These are phyloP conservation scores for Sutorius australiensis DNA, from an alignment of 768 basidiomycete species.

Conservation along the genomic window DNA sequence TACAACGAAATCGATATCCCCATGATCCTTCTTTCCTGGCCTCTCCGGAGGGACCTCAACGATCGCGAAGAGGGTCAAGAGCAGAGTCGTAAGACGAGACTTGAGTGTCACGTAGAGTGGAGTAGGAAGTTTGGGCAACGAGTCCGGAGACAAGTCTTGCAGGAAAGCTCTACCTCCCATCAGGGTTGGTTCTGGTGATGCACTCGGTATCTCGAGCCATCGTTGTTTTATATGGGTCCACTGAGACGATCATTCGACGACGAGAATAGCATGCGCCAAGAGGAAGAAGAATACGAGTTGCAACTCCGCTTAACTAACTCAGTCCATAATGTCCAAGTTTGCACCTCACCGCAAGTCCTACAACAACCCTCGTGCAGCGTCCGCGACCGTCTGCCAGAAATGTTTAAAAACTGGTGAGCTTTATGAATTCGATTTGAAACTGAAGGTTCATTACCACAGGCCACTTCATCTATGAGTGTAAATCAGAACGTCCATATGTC, in stretches of 20 bases:
- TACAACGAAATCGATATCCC: conserved; percentile 69
- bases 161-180: conserved; percentile 77
- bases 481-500: conserved; percentile 73
- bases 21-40: conserved; percentile 62
- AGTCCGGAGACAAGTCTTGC: conserved; percentile 36
- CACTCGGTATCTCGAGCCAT: neutral
- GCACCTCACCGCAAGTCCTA: conserved; percentile 65
- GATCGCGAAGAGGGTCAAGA: conserved; percentile 45
- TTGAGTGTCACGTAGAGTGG: conserved; percentile 51
- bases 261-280: conserved; percentile 9
- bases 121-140: conserved; percentile 63
- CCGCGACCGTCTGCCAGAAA: conserved; percentile 77
- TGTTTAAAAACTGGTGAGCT: conserved; percentile 62
- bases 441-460: conserved; percentile 39
- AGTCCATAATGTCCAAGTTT: conserved; percentile 64
- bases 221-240: neutral
- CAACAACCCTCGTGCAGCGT: conserved; percentile 60
- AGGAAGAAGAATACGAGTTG: neutral
- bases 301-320: conserved; percentile 8
- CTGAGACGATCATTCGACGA: conserved; percentile 15
- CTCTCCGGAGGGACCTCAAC: conserved; percentile 59
- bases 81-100: conserved; percentile 36
- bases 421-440: conserved; percentile 4
- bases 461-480: conserved; percentile 92
- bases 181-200: neutral